A percentile compares a stretch with the other conserved stretches of the same genome.
These are phyloP conservation scores for Ashbya aceris DNA, from an alignment of 1,139 yeast genomes.

Conservation along the genomic window DNA sequence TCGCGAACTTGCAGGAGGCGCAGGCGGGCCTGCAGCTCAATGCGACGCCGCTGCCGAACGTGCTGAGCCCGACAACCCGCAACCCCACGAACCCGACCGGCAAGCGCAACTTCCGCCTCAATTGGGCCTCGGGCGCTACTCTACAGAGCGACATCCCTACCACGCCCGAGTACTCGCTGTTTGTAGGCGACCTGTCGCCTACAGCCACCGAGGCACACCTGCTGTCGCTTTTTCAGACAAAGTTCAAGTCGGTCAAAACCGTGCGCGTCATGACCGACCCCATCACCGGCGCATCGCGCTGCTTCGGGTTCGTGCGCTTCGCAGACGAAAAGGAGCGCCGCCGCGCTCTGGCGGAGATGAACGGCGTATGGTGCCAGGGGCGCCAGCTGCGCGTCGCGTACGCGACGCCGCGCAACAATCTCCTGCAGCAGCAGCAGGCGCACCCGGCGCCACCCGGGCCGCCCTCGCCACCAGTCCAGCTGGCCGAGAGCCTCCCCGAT, in stretches of 20 bases:
- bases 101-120: conserved; percentile 51
- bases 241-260: conserved; percentile 68
- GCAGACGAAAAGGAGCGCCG: conserved; percentile 62
- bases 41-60: conserved; percentile 58
- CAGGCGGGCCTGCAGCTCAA: conserved; percentile 62
- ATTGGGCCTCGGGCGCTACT: conserved; percentile 80
- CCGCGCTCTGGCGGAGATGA: conserved; percentile 72
- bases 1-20: conserved; percentile 56
- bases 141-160: conserved; percentile 24
- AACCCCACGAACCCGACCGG: conserved; percentile 24
- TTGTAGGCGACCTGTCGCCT: conserved; percentile 78
- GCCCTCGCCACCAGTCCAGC: conserved; percentile 7
- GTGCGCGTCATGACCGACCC: conserved; percentile 85
- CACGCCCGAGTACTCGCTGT: conserved; percentile 56
- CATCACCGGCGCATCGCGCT: conserved; percentile 63
- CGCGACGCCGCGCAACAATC: conserved; percentile 53
- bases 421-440: conserved; percentile 13
- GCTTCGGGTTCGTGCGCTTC: conserved; percentile 90
- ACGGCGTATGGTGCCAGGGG: conserved; percentile 64
- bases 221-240: conserved; percentile 57
- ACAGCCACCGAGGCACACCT: conserved; percentile 68
- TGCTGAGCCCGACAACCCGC: conserved; percentile 32
- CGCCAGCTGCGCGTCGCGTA: conserved; percentile 70
- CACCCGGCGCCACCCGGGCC: conserved; percentile 11
- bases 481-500: background rate